Evolutionary conservation across 179 eudicot species (phyloP), one percentile per base, ranked within the genome.

Genomic region (Silene coronaria): DNA sequence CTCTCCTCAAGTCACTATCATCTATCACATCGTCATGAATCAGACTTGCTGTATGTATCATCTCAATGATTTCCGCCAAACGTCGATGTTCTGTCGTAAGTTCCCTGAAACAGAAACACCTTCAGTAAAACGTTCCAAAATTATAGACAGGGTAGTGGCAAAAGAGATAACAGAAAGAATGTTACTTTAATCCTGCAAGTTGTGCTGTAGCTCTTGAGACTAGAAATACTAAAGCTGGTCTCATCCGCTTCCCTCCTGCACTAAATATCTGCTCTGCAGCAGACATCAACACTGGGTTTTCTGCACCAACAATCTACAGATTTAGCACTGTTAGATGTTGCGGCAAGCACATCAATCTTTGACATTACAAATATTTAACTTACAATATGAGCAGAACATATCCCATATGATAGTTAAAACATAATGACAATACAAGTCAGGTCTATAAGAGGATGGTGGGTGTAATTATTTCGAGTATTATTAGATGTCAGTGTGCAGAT

Each of bases 231-330:
- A 93, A 80, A 79, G 98, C 97, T 24, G 98, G 98, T 84, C 98
- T 88, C 96, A 93, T 91, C 76, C 98, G 85, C 84, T 93, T 93
- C 62, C 98, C 98, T 78, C 98, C 98, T 77, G 97, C 98, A 67
- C 96, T 82, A 81, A 93, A 93, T 51, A 93, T 93, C 77, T 93
- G 98, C 81, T 91, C 91, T 17, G 98, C 98, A 38, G 97, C 98
- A 21, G 97, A 89, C 96, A 89, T 88, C 76, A 88, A 75, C 67
- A 84, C 83, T 21, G 92, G 92, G 83, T 89, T 89, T 63, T 89
- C 92, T 88, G 91, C 89, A 80, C 92, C 92, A 80, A 89, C 89
- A 83, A 89, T 87, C 92, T 89, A 80, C 69, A 75, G 71, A 75
- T 76, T 82, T 34, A 76, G 59, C 57, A 14, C 38, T 23, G 72